phyloP scores from a whole-genome alignment of 305 asterid genomes.

The Nicotiana rustica region DNA sequence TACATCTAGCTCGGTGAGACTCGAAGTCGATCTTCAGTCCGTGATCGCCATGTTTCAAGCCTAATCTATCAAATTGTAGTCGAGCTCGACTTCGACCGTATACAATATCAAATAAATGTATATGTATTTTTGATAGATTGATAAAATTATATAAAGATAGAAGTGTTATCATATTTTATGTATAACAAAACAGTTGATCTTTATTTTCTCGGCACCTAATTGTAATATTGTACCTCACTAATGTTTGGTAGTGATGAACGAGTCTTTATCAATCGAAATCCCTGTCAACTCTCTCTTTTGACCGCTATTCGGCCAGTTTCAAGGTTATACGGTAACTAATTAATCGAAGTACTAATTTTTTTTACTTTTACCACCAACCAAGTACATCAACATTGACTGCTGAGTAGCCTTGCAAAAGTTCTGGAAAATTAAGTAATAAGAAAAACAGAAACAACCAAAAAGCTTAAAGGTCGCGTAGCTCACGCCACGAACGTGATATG shows the following conservation, averaged over 20 bases:
- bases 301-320: neutral
- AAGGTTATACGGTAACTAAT: neutral
- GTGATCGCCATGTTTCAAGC: too few species aligned
- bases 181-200: too few species aligned
- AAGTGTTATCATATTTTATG: too few species aligned
- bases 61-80: too few species aligned
- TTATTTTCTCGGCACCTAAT: neutral
- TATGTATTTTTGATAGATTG: too few species aligned
- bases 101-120: too few species aligned
- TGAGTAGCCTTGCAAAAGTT: neutral
- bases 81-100: too few species aligned
- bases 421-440: neutral
- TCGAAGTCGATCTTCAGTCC: too few species aligned
- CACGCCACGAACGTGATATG: constrained; percentile 46
- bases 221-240: neutral
- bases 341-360: neutral
- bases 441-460: neutral
- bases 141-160: too few species aligned
- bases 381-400: neutral
- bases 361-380: neutral
- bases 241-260: neutral
- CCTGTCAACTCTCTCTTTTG: neutral
- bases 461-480: neutral
- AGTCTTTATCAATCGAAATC: neutral
- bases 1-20: too few species aligned